Percentiles rank a stretch among this genome's conserved stretches.
phyloP scores from a whole-genome alignment of 805 yeast genomes.

The Gaillardinia entomophila region DNA sequence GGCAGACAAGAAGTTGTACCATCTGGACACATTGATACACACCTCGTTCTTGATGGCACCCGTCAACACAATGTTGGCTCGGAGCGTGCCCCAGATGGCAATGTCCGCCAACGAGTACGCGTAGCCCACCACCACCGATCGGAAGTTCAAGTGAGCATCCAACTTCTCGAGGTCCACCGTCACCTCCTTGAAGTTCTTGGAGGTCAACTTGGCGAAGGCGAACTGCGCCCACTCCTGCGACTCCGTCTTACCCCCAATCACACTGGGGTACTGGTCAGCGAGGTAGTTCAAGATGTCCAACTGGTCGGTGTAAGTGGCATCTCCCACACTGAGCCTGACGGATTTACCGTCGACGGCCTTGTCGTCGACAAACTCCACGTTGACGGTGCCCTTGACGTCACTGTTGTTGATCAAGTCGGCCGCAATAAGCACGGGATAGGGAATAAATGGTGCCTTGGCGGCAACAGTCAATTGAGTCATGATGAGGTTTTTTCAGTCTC shows the following conservation, averaged over 20 bases:
- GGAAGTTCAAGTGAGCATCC: conserved; percentile 78
- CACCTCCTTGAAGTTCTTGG: conserved; percentile 85
- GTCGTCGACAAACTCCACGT: conserved; percentile 66
- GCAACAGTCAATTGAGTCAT: conserved; percentile 63
- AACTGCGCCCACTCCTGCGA: conserved; percentile 62
- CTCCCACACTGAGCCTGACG: conserved; percentile 37
- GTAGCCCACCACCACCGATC: conserved; percentile 72
- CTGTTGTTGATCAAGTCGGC: conserved; percentile 58
- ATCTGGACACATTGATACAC: conserved; percentile 83
- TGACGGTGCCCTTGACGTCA: conserved; percentile 43
- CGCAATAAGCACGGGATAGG: conserved; percentile 74
- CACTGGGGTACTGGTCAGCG: conserved; percentile 47
- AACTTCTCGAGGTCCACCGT: conserved; percentile 71
- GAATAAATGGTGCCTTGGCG: conserved; percentile 79
- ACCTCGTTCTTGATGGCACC: conserved; percentile 81
- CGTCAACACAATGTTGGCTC: conserved; percentile 91
- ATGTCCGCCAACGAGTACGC: conserved; percentile 72
- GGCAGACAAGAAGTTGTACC: conserved; percentile 77
- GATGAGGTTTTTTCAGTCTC: no score
- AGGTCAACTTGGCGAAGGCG: conserved; percentile 61
- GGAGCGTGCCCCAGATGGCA: conserved; percentile 87
- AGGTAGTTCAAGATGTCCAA: conserved; percentile 44
- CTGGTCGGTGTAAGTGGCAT: conserved; percentile 39
- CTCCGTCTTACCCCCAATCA: conserved; percentile 19
- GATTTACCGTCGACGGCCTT: conserved; percentile 44